These are phyloP conservation scores for Naganishia vaughanmartiniae DNA, from an alignment of 768 basidiomycete genomes.

Conservation along the genomic window DNA sequence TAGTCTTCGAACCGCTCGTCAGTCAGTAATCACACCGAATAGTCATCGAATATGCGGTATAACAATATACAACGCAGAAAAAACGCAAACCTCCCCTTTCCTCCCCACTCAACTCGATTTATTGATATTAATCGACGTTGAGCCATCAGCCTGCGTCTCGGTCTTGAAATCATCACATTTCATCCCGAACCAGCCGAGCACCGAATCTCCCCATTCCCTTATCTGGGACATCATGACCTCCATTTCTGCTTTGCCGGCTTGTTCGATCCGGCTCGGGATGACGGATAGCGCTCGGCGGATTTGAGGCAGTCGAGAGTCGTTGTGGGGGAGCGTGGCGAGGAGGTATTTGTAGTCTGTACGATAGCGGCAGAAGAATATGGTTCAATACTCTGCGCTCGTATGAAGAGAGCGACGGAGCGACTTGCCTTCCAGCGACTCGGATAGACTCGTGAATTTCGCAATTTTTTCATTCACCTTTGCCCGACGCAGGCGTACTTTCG, in stretches of 20 bases:
- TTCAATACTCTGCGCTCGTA: neutral
- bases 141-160: conserved; percentile 10
- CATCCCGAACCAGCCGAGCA: conserved; percentile 19
- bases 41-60: neutral
- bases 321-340: neutral
- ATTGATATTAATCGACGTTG: conserved; percentile 18
- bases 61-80: too few relatives aligned
- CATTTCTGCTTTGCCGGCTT: conserved; percentile 18
- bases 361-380: neutral
- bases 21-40: too few relatives aligned
- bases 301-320: conserved; percentile 8
- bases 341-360: conserved; percentile 17
- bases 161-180: conserved; percentile 25
- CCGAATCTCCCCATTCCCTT: conserved; percentile 20
- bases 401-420: neutral
- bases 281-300: neutral
- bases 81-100: neutral
- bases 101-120: neutral
- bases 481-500: conserved; percentile 15
- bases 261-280: conserved; percentile 17
- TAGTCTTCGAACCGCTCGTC: too few relatives aligned
- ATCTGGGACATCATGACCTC: conserved; percentile 16
- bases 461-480: conserved; percentile 22
- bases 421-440: conserved; percentile 17
- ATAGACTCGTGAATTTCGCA: conserved; percentile 5